Evolutionary conservation across 805 yeast species (phyloP), one percentile per base, ranked within the genome.

Genomic region (Huiozyma naganishii): DNA sequence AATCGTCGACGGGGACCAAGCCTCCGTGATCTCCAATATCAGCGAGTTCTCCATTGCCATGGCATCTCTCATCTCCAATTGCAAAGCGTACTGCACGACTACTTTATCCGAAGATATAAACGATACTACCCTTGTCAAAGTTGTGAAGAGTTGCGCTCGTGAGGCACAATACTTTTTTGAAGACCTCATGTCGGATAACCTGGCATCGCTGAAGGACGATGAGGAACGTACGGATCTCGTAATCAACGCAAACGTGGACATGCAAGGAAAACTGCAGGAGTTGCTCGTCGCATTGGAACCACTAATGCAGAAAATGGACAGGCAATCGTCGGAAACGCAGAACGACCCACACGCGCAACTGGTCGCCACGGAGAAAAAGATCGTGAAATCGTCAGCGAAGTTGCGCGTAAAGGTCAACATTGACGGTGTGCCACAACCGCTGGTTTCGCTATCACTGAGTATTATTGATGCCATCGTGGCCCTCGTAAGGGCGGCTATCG

Each of bases 381-480:
- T 88, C 43, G 71, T 73, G 8, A 65, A 68, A 8, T 95, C 95
- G 0, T 74, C 84, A 28, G 65, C 70, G 32, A 79, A 76, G 48
- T 71, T 87, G 48, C 69, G 83, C 49, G 60, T 78, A 41, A 81
- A 80, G 54, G 32, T 48, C 3, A 49, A 48, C 41, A 48, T 48
- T 11, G 36, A 48, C 40, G 23, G 23, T 4, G 76, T 86, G 37
- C 85, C 83, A 59, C 85, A 80, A 53, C 83, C 90, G 0, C 77
- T 88, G 45, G 65, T 87, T 37, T 67, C 80, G 3, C 85, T 90
- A 17, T 92, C 95, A 0, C 74, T 80, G 45, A 84, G 87, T 9
- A 80, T 87, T 29, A 84, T 90, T 1, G 76, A 80, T 47, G 86
- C 95, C 1, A 81, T 87, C 41, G 78, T 82, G 6, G 68, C 74